Percentiles rank a stretch among this genome's conserved stretches.
Conservation (phyloP, 805 yeast genomes). For the Kazachstania africana region DNA sequence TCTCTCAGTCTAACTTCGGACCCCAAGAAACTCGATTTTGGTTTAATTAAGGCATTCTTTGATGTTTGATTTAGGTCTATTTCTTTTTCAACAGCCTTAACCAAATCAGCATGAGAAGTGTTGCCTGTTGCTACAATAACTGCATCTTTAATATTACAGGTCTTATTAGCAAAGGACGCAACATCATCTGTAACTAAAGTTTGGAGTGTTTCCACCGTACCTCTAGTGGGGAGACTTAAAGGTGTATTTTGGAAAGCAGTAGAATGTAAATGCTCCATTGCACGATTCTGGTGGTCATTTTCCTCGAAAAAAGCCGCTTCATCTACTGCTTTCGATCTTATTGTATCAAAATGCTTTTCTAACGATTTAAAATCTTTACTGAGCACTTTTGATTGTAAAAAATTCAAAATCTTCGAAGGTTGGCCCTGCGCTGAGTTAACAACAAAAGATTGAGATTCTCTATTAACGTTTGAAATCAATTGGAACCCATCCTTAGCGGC, state of each 20-base stretch:
- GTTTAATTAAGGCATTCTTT: constrained; percentile 29
- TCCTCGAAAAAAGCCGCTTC: constrained; percentile 46
- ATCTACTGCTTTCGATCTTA: constrained; percentile 35
- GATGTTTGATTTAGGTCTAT: constrained; percentile 20
- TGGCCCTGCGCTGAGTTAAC: constrained; percentile 43
- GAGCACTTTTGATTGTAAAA: constrained; percentile 33
- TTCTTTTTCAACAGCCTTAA: constrained; percentile 47
- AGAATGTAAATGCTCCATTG: constrained; percentile 65
- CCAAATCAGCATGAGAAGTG: constrained; percentile 56
- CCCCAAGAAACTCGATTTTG: constrained; percentile 60
- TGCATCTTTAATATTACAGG: constrained; percentile 50
- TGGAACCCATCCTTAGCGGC: constrained; percentile 43
- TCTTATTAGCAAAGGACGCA: constrained; percentile 40
- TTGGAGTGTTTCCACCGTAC: constrained; percentile 55
- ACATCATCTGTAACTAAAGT: constrained; percentile 51
- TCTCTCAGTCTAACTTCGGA: constrained; percentile 83
- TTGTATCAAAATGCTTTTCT: constrained; percentile 36
- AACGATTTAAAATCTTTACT: constrained; percentile 20
- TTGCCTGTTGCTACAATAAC: constrained; percentile 64
- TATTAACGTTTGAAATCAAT: constrained; percentile 41
- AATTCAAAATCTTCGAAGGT: constrained; percentile 38
- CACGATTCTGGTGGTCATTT: constrained; percentile 40
- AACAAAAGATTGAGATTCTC: constrained; percentile 53
- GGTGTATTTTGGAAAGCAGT: constrained; percentile 84
- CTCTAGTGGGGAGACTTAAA: constrained; percentile 62